Conservation (phyloP, 768 basidiomycete genomes). For the Terana coerulea region DNA sequence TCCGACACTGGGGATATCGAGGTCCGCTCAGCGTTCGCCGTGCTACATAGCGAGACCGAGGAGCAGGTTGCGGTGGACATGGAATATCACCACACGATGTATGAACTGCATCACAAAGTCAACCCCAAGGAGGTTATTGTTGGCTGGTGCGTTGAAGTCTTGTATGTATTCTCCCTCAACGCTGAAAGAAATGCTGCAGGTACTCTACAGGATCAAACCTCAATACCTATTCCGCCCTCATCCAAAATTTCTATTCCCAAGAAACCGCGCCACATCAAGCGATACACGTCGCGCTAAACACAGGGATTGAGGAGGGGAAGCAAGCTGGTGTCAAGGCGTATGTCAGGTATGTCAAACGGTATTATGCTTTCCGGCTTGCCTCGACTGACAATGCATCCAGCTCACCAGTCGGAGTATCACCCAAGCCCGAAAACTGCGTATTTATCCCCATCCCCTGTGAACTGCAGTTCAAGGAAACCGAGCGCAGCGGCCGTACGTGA, state of each 20-base stretch:
- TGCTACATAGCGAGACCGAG: conserved; percentile 87
- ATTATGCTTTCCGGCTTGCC: background rate
- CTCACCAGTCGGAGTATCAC: conserved; percentile 83
- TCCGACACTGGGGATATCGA: conserved; percentile 54
- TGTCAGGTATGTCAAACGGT: conserved; percentile 55
- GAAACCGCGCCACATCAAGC: conserved; percentile 88
- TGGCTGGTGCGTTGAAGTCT: conserved; percentile 70
- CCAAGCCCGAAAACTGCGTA: conserved; percentile 92
- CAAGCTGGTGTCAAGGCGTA: conserved; percentile 82
- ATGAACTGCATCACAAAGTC: conserved; percentile 82
- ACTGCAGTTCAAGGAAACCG: conserved; percentile 76
- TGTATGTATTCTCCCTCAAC: background rate
- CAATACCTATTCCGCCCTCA: conserved; percentile 93
- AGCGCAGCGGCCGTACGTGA: conserved; percentile 71
- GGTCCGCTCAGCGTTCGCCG: conserved; percentile 83
- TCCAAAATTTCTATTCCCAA: conserved; percentile 96
- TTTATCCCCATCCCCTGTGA: conserved; percentile 92
- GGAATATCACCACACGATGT: conserved; percentile 93
- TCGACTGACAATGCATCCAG: conserved; percentile 33
- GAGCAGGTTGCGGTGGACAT: conserved; percentile 96
- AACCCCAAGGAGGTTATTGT: conserved; percentile 88
- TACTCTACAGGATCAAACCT: conserved; percentile 89
- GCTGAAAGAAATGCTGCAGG: conserved; percentile 41
- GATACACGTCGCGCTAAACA: conserved; percentile 88
- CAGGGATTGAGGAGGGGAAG: conserved; percentile 60